A percentile compares a stretch with the other conserved stretches of the same genome.
phyloP scores from a whole-genome alignment of 2,329 filamentous ascomycete genomes.

The Fusarium sp. region DNA sequence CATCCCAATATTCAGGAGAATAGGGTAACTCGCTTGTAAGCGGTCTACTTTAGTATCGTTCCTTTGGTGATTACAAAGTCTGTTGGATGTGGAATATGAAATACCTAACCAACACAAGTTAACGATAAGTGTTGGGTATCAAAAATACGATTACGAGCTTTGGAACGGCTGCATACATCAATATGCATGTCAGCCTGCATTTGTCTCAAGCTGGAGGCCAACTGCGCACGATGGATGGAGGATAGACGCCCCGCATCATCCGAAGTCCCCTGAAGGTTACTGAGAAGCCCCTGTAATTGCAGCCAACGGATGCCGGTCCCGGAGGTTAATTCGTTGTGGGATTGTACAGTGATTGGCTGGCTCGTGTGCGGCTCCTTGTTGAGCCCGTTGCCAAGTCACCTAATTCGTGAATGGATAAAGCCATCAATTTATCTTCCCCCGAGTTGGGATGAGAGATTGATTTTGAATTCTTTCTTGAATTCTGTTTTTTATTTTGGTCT shows the following conservation, averaged over 20 bases:
- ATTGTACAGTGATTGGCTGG: constrained; percentile 4
- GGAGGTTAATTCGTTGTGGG: not conserved
- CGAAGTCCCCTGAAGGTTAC: constrained; percentile 14
- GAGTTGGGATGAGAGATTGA: constrained; percentile 1
- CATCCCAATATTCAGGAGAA: not conserved
- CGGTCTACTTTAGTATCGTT: no score
- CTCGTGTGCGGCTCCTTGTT: constrained; percentile 20
- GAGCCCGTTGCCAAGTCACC: constrained; percentile 24
- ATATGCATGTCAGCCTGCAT: constrained; percentile 18
- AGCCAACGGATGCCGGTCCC: constrained; percentile 15
- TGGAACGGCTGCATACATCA: not conserved
- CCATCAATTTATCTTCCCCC: constrained; percentile 26
- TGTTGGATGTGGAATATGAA: not conserved
- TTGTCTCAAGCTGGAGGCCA: not conserved
- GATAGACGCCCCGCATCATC: not conserved
- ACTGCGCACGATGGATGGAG: not conserved
- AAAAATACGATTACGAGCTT: constrained; percentile 23
- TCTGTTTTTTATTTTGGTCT: not conserved
- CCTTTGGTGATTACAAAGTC: not conserved
- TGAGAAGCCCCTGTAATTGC: constrained; percentile 20
- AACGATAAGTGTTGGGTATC: not conserved
- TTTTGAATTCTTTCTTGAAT: not conserved
- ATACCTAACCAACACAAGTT: not conserved
- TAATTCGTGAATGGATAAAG: constrained; percentile 3
- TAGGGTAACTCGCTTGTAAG: not conserved